Conservation (phyloP, 306 rosid species). For the Medicago arabica region DNA sequence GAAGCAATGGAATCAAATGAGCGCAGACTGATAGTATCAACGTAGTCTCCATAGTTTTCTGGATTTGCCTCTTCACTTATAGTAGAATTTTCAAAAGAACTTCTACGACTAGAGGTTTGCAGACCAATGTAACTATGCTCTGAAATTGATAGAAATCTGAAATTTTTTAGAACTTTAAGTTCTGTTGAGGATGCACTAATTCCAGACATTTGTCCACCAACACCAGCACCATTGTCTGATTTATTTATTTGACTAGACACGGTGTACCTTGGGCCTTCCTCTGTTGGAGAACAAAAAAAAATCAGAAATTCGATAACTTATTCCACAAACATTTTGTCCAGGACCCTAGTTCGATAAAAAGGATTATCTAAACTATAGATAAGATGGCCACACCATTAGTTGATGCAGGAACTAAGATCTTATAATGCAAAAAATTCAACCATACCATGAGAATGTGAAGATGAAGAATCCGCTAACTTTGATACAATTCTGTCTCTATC, state of each 20-base stretch:
- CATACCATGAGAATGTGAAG: conserved; percentile 59
- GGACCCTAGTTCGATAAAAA: conserved; percentile 1
- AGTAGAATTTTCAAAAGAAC: conserved; percentile 39
- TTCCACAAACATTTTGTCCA: conserved; percentile 13
- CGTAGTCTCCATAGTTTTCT: conserved; percentile 45
- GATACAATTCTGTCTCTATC: conserved; percentile 61
- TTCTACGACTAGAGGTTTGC: conserved; percentile 46
- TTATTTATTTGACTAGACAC: conserved; percentile 48
- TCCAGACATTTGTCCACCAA: conserved; percentile 50
- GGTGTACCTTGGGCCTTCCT: conserved; percentile 40
- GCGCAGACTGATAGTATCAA: conserved; percentile 46
- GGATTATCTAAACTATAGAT: conserved; percentile 27
- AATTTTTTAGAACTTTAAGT: conserved; percentile 42
- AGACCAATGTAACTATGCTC: conserved; percentile 54
- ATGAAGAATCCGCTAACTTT: conserved; percentile 58
- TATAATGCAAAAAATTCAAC: conserved; percentile 42
- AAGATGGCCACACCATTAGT: conserved; percentile 19
- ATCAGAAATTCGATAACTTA: conserved; percentile 28
- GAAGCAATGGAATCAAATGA: conserved; percentile 54
- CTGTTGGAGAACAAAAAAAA: conserved; percentile 47
- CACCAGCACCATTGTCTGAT: conserved; percentile 34
- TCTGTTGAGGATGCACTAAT: conserved; percentile 43
- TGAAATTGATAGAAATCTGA: conserved; percentile 56
- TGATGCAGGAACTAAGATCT: conserved; percentile 23
- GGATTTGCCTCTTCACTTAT: conserved; percentile 49